Percentiles rank a stretch among this genome's conserved stretches.
phyloP scores from a whole-genome alignment of 768 basidiomycete species.

The Agrocybe praecox region DNA sequence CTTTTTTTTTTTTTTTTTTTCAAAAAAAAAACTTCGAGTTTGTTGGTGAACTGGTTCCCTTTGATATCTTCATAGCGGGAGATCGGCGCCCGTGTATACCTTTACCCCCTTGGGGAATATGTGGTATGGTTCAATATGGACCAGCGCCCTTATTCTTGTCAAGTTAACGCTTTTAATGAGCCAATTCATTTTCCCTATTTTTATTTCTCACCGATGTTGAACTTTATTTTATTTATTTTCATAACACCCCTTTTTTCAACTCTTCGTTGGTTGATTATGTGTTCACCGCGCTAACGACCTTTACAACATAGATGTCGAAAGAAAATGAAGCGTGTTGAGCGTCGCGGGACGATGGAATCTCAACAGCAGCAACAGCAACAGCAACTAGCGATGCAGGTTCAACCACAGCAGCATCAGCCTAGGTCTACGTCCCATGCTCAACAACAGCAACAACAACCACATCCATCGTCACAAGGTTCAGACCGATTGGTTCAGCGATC shows the following conservation, averaged over 20 bases:
- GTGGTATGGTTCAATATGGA: too few relatives aligned
- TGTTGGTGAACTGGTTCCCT: too few relatives aligned
- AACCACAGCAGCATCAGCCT: conserved; percentile 23
- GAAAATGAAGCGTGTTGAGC: conserved; percentile 85
- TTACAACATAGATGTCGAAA: conserved; percentile 63
- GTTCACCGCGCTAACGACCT: background rate
- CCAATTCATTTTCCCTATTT: too few relatives aligned
- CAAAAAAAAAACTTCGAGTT: too few relatives aligned
- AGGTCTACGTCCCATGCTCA: conserved; percentile 15
- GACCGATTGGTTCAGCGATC: conserved; percentile 26
- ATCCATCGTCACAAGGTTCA: conserved; percentile 19
- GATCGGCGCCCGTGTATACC: too few relatives aligned
- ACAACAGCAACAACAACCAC: too few relatives aligned
- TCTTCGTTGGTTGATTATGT: background rate
- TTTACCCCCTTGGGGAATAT: too few relatives aligned
- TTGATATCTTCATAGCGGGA: too few relatives aligned
- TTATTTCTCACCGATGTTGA: too few relatives aligned
- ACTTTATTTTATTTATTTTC: background rate
- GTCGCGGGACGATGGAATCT: conserved; percentile 64
- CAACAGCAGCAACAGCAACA: conserved; percentile 27
- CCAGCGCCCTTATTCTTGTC: too few relatives aligned
- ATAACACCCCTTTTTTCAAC: background rate
- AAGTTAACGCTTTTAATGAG: too few relatives aligned
- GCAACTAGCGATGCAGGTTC: conserved; percentile 15
- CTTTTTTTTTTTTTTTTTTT: too few relatives aligned